Evolutionary conservation across 768 basidiomycete genomes (phyloP).

Genomic region (Holtermannia corniformis): DNA sequence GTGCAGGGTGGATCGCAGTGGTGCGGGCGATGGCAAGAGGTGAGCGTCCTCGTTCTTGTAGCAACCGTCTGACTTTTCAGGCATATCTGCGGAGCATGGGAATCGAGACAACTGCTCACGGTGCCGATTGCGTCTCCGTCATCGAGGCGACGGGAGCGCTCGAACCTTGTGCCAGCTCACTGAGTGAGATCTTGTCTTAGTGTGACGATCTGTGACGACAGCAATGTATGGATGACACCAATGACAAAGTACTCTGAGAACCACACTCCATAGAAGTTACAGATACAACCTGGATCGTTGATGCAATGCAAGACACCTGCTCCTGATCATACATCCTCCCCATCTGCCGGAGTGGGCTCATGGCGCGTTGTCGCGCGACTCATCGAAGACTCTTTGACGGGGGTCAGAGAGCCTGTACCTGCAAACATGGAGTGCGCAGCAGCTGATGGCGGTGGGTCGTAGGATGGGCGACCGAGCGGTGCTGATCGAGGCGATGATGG

Average conservation of each 20-base stretch:
- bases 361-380: slow-evolving; percentile 3
- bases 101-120: slow-evolving; percentile 13
- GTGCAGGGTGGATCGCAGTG: slow-evolving; percentile 23
- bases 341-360: background rate
- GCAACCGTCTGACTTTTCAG: slow-evolving; percentile 1
- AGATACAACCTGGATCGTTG: too few species aligned
- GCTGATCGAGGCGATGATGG: background rate
- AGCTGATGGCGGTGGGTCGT: background rate
- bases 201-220: background rate
- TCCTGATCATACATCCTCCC: background rate
- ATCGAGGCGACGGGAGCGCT: background rate
- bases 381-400: slow-evolving; percentile 11
- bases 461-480: background rate
- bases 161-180: background rate
- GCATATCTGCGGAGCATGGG: slow-evolving; percentile 26
- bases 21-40: slow-evolving; percentile 33
- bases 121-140: background rate
- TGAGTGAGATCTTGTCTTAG: background rate
- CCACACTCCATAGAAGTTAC: too few species aligned
- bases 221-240: background rate
- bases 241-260: too few species aligned
- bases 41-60: slow-evolving; percentile 5
- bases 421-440: slow-evolving; percentile 2
- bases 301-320: too few species aligned
- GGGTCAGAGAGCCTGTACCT: slow-evolving; percentile 4